Evolutionary conservation across 164 flowering plant species (phyloP), one percentile per base, ranked within the genome.

Genomic region (Vitis cinerea): DNA sequence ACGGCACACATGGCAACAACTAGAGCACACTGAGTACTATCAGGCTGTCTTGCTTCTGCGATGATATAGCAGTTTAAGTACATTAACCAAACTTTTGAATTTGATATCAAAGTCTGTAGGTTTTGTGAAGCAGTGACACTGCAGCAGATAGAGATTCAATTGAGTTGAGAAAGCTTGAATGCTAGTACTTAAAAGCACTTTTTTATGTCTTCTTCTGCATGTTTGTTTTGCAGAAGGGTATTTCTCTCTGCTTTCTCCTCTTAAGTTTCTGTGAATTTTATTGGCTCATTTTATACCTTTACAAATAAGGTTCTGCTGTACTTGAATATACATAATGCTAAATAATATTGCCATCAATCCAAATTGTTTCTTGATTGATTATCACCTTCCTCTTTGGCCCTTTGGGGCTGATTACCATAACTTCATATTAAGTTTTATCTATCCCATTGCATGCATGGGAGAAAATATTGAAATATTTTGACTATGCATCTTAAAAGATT

Each of bases 1-100:
- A 64, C 72, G 58, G 79, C 74, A 70, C 67, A 80, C 44, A 17
- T 29, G 49, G 71, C 59, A 19, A 69, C n/a, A 44, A 23, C 77
- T 31, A 61, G 55, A 47, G 19, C 49, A 59, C 67, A 31, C 12
- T 63, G 62, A 71, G 54, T 10, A 14, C 19, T n/a, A 65, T 53
- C 30, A 2, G 11, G 27, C 37, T 51, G 9, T 64, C 30, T 49
- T 15, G 0, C 3, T 50, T 15, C 10, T 49, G 6, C 13, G 10
- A 2, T 3, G 6, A 23, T 2, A 17, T 63, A 10, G 15, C 4
- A 7, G 10, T 64, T 64, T 65, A 58, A 27, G 15, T 65, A 65
- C 53, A 51, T 7, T 52, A 15, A 23, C 44, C 31, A n/a, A 15
- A 53, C 59, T 65, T 65, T 10, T 65, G 27, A 65, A 63, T 8